Base-by-base conservation (phyloP, 2,329 filamentous ascomycete species). In the Cladosporium sp. region DNA sequence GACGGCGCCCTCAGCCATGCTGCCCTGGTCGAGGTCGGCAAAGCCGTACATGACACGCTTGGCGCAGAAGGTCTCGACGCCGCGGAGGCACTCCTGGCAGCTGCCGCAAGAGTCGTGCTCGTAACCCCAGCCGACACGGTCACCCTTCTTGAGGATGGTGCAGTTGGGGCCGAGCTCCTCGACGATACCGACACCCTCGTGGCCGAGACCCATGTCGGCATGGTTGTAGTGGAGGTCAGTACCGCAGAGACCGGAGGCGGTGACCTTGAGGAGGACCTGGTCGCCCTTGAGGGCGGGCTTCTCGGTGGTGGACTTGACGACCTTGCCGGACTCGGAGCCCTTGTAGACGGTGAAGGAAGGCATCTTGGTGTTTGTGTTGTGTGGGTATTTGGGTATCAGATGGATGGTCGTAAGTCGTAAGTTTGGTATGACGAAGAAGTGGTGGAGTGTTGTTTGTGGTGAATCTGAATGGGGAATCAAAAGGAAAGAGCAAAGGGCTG, bases 191-290 rank as follows among this genome's bases (percentile, higher is more conserved):
- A 82, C 80, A 65, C 84, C 85, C 71, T 86, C 84, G 74, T 86
- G 84, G 54, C 84, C 84, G 30, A 86, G 79, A 3, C 65, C 81
- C 75, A 82, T 82, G 69, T 81, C 80, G 39, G 70, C 70, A 5
- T 72, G 67, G 63, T 76, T 75, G 75, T 79, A 81, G 75, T 82
- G 80, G 65, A 79, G 70, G 66, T 78, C 76, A 72, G 89, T 91
- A 58, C 86, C 87, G 75, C 89, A 91, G 60, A 91, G 79, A 32
- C 89, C 89, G 2, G 87, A 89, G 65, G 88, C 86, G 18, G 88
- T 90, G 67, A 91, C 80, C 64, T 82, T 83, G 72, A 91, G 74
- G 30, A 88, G 81, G 60, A 90, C 87, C 66, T 89, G 79, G 75
- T 88, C 82, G 59, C 79, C 77, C 1, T 71, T 72, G 49, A 86